Conservation (phyloP, 768 basidiomycete species). For the Tulasnella sp. region DNA sequence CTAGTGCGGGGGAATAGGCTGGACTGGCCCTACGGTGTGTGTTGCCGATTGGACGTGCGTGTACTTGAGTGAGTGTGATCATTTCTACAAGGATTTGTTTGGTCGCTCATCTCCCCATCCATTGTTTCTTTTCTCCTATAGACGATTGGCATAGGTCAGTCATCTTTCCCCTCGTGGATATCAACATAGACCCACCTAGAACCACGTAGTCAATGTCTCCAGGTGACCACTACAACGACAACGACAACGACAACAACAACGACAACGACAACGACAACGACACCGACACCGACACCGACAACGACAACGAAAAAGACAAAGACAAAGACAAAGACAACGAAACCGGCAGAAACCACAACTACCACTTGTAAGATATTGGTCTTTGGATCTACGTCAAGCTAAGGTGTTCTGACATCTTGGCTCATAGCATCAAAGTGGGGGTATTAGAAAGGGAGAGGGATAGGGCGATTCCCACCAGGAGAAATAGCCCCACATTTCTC, state of each 20-base stretch:
- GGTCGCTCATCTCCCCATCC: too few relatives aligned
- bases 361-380: constrained; percentile 29
- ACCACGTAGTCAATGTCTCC: constrained; percentile 25
- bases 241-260: too few relatives aligned
- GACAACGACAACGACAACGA: background rate
- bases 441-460: too few relatives aligned
- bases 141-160: constrained; percentile 33
- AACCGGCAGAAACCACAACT: constrained; percentile 9
- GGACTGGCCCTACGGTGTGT: constrained; percentile 51
- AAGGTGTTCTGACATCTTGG: background rate
- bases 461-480: too few relatives aligned
- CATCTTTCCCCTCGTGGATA: constrained; percentile 28
- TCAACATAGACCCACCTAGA: too few relatives aligned
- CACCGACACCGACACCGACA: constrained; percentile 17
- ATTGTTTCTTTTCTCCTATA: background rate
- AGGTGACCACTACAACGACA: background rate
- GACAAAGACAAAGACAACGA: too few relatives aligned
- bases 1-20: constrained; percentile 49
- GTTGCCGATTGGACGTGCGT: constrained; percentile 48
- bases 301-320: too few relatives aligned
- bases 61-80: constrained; percentile 12
- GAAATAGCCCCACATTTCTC: too few relatives aligned
- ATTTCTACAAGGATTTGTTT: background rate
- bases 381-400: too few relatives aligned
- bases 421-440: too few relatives aligned